phyloP scores from a whole-genome alignment of 805 yeast genomes.

The Starmerella powellii region DNA sequence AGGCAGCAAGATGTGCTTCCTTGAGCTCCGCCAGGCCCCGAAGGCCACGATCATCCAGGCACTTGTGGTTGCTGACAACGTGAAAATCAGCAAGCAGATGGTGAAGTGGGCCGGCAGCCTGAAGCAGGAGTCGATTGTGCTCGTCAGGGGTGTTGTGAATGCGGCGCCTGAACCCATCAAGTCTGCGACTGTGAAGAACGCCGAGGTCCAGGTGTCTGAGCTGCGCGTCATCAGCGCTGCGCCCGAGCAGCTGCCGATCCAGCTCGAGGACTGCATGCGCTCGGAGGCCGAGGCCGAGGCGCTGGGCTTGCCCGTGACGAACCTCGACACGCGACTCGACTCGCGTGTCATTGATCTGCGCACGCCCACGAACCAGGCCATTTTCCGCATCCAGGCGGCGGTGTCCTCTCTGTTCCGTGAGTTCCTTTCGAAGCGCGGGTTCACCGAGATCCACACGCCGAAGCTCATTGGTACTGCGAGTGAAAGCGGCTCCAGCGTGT shows the following conservation, averaged over 20 bases:
- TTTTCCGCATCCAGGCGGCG: slow-evolving; percentile 85
- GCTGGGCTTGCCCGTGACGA: slow-evolving; percentile 82
- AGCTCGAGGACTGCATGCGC: slow-evolving; percentile 93
- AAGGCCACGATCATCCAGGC: slow-evolving; percentile 58
- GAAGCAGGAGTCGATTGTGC: slow-evolving; percentile 79
- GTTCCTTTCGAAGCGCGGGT: slow-evolving; percentile 53
- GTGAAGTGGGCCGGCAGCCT: slow-evolving; percentile 88
- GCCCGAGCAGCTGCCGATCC: slow-evolving; percentile 83
- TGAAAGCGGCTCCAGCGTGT: slow-evolving; percentile 97
- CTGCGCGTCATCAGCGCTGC: slow-evolving; percentile 72
- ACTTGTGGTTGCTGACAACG: slow-evolving; percentile 61
- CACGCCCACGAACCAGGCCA: slow-evolving; percentile 95
- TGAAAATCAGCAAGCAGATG: slow-evolving; percentile 78
- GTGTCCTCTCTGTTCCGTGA: slow-evolving; percentile 83
- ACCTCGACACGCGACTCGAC: slow-evolving; percentile 91
- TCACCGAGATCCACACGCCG: slow-evolving; percentile 92
- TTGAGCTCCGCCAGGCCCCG: slow-evolving; percentile 84
- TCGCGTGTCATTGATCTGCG: slow-evolving; percentile 92
- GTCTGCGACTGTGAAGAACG: slow-evolving; percentile 82
- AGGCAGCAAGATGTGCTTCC: slow-evolving; percentile 86
- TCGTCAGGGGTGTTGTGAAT: slow-evolving; percentile 73
- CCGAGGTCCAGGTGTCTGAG: slow-evolving; percentile 67
- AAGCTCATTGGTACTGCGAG: slow-evolving; percentile 89
- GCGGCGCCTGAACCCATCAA: slow-evolving; percentile 80
- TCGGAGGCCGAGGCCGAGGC: slow-evolving; percentile 76